Evolutionary conservation across 1,284 basidiomycete genomes (phyloP).

Genomic region (Sutorius eximius): DNA sequence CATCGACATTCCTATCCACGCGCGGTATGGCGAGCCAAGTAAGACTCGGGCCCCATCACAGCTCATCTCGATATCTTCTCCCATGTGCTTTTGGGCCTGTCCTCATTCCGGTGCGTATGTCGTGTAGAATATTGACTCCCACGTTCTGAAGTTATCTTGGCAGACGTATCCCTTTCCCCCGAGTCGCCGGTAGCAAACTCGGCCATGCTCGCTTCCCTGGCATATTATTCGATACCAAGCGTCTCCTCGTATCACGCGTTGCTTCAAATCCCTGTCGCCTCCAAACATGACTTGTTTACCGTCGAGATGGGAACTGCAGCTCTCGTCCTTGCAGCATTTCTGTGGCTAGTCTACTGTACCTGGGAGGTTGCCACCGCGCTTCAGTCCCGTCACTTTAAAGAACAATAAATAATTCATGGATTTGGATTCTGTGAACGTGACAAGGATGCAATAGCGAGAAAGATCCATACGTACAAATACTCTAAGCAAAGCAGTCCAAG

Average conservation of each 20-base stretch:
- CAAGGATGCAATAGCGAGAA: constrained; percentile 23
- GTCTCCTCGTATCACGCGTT: constrained; percentile 7
- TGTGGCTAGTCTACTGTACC: constrained; percentile 26
- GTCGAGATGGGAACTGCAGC: constrained; percentile 30
- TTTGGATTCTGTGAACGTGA: constrained; percentile 10
- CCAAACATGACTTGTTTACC: constrained; percentile 17
- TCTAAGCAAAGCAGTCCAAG: constrained; percentile 14
- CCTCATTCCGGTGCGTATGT: constrained; percentile 20
- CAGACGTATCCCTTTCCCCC: constrained; percentile 10
- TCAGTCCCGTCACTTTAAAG: constrained; percentile 25
- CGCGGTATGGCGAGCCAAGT: constrained; percentile 30
- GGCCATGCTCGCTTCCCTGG: constrained; percentile 19
- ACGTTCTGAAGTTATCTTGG: constrained; percentile 12
- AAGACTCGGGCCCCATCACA: constrained; percentile 1
- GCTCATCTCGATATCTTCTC: constrained; percentile 22
- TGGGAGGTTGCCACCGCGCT: constrained; percentile 21
- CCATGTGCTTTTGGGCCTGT: constrained; percentile 34
- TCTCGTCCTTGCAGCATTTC: constrained; percentile 27
- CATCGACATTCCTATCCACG: too few species aligned
- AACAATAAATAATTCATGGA: constrained; percentile 17
- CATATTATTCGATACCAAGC: constrained; percentile 19
- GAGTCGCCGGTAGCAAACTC: constrained; percentile 22
- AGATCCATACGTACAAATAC: constrained; percentile 38
- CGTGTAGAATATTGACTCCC: not conserved
- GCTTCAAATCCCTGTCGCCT: constrained; percentile 28